Evolutionary conservation across 352 stramenopile species (phyloP).

Genomic region (Lagenidium giganteum): DNA sequence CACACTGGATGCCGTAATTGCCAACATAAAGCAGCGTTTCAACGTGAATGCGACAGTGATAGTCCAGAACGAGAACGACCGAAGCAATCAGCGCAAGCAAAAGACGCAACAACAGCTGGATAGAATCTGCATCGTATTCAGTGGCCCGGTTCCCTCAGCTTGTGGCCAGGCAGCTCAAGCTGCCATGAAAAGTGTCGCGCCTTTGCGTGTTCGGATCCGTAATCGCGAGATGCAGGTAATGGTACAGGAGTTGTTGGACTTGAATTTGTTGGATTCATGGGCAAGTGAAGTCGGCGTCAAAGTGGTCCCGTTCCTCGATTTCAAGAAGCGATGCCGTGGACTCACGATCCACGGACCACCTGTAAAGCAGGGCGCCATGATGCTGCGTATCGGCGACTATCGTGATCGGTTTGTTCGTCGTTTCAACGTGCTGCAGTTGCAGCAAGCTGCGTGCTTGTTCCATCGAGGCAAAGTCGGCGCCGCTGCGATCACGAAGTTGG

Average conservation of each 20-base stretch:
- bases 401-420: neutral
- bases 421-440: neutral
- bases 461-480: neutral
- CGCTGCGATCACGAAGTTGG: neutral
- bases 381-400: neutral
- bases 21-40: too few species aligned
- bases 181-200: neutral
- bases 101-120: too few species aligned
- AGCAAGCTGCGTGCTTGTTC: neutral
- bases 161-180: slow-evolving; percentile 2
- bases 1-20: too few species aligned
- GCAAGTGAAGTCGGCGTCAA: neutral
- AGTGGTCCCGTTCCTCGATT: neutral
- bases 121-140: too few species aligned
- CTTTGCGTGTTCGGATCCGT: neutral
- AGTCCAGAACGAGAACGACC: too few species aligned
- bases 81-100: too few species aligned
- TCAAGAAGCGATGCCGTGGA: neutral
- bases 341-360: neutral
- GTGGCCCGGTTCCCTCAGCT: too few species aligned
- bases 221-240: slow-evolving; percentile 2
- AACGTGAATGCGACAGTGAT: too few species aligned
- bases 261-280: too few species aligned
- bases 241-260: neutral
- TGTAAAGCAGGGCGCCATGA: neutral